Base-by-base conservation (phyloP, 1,284 basidiomycete species). In the Mycena sp. region DNA sequence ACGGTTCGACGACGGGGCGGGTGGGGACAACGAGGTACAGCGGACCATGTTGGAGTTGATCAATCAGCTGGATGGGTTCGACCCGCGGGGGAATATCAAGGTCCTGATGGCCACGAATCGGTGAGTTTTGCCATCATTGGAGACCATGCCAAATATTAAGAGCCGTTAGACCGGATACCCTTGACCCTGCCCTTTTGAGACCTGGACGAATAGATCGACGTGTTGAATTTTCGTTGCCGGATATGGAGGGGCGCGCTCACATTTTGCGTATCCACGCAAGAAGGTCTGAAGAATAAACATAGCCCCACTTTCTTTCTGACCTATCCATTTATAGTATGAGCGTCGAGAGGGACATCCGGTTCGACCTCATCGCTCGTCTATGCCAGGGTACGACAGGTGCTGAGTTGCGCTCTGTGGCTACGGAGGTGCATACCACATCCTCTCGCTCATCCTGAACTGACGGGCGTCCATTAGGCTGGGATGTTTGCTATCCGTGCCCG, bases 11-110 rank as follows among this genome's bases (percentile, higher is more conserved):
- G 98, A 99, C 76, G 98, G 98, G 58, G 97, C 96, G 30, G 98
- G 98, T 57, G 98, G 98, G 48, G 98, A 99, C 73, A 99, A 99
- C 73, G 98, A 99, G 75, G 98, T 99, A 38, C 98, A 99, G 80
- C 83, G 98, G 75, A 99, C 97, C n/a, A 99, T 99, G 97, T 83
- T 99, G 80, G 98, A 99, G 80, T 82, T 99, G 71, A 99, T 99
- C 77, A 99, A 99, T 78, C 98, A 99, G 78, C 82, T 99, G 70
- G 97, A 99, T 74, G 98, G 98, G 49, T 99, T 99, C 80, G 98
- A 99, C 77, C 93, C 97, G 1, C 83, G 98, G 81, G 98, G 98
- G 19, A 99, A 99, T 77, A 99, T 99, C 82, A 99, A 99, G 80
- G 97, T 99, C 40, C 85, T 99, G 58, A 99, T 99, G 98, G 98